phyloP scores from a whole-genome alignment of 148 eudicot genomes.

The Hydrangea macrophylla region DNA sequence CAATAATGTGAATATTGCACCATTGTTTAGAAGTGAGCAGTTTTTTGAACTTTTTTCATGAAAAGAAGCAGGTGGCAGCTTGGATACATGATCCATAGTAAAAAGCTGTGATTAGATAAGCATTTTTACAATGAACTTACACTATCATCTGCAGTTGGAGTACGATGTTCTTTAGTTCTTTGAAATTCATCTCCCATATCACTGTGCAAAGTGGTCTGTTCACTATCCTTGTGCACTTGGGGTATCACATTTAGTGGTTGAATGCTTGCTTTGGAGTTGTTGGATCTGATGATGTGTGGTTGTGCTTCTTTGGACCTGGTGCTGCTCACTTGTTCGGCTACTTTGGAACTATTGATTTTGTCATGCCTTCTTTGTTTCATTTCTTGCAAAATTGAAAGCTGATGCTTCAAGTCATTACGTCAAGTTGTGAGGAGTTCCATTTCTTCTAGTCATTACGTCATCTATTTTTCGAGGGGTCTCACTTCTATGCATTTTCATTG shows the following conservation, averaged over 20 bases:
- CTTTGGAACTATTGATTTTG: conserved; percentile 17
- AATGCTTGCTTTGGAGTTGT: conserved; percentile 18
- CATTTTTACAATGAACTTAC: conserved; percentile 33
- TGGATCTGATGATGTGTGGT: conserved; percentile 11
- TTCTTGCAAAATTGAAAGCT: conserved; percentile 28
- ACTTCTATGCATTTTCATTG: conserved; percentile 20
- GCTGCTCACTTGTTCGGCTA: conserved; percentile 20
- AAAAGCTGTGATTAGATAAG: neutral
- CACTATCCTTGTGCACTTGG: conserved; percentile 16
- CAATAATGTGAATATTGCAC: conserved; percentile 19
- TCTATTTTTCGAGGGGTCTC: conserved; percentile 31
- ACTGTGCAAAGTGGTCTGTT: conserved; percentile 19
- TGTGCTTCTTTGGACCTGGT: conserved; percentile 20
- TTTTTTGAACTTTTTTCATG: too few relatives aligned
- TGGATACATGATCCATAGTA: neutral
- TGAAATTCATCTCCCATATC: conserved; percentile 23
- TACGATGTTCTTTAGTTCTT: conserved; percentile 8
- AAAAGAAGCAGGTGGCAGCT: too few relatives aligned
- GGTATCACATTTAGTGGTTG: conserved; percentile 12
- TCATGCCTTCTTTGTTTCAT: conserved; percentile 30
- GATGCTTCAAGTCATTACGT: conserved; percentile 31
- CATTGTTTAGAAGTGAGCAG: too few relatives aligned
- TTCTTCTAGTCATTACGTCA: conserved; percentile 35
- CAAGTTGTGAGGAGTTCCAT: conserved; percentile 17
- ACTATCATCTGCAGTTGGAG: conserved; percentile 22